These are phyloP conservation scores for Debaryomycetaceae sp. DNA, from an alignment of 1,139 yeast species.

Conservation along the genomic window DNA sequence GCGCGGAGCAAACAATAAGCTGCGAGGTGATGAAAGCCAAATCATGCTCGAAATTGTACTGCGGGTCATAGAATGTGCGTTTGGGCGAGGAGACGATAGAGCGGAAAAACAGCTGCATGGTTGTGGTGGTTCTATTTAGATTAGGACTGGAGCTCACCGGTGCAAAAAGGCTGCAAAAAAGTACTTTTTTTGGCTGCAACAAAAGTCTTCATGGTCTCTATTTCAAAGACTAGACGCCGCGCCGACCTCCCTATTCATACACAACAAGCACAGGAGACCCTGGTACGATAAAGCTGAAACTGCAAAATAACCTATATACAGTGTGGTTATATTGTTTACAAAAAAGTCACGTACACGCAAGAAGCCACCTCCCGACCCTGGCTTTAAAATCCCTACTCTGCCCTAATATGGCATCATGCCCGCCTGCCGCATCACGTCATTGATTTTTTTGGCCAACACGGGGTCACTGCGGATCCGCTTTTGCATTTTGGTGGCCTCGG, in stretches of 20 bases:
- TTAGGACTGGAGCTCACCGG: too few species aligned
- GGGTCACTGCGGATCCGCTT: constrained; percentile 61
- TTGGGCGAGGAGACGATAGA: constrained; percentile 20
- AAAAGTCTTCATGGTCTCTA: too few species aligned
- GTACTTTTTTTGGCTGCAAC: too few species aligned
- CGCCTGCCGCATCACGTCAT: constrained; percentile 31
- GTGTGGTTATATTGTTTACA: background rate
- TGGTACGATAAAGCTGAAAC: too few species aligned
- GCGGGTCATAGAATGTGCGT: constrained; percentile 9
- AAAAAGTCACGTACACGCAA: too few species aligned
- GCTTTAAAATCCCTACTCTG: background rate
- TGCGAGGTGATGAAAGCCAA: constrained; percentile 53
- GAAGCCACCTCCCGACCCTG: too few species aligned
- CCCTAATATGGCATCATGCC: constrained; percentile 2
- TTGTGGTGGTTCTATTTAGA: too few species aligned
- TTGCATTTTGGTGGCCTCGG: constrained; percentile 86
- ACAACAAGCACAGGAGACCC: too few species aligned
- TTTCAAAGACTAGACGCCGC: too few species aligned
- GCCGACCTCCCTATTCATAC: too few species aligned
- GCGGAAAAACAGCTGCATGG: constrained; percentile 5
- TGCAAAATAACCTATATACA: background rate
- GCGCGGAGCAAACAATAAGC: constrained; percentile 66
- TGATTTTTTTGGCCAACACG: constrained; percentile 35
- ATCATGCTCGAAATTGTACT: constrained; percentile 31
- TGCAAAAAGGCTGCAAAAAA: too few species aligned